Evolutionary conservation across 1,139 yeast genomes (phyloP).

Genomic region (Sugiyamaella paludigena): DNA sequence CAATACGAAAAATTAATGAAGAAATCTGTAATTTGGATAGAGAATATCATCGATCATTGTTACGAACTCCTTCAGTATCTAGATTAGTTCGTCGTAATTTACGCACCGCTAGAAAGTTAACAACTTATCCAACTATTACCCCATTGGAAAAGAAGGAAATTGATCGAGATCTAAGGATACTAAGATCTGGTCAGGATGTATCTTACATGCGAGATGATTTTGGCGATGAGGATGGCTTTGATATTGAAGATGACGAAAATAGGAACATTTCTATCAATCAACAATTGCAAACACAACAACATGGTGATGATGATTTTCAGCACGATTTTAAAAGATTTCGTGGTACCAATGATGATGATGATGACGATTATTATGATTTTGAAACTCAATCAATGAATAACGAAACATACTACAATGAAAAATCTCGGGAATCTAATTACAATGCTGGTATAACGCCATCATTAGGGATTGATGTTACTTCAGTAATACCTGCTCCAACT

Average conservation of each 20-base stretch:
- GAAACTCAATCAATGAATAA: too few species aligned
- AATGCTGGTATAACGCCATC: too few species aligned
- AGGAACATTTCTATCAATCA: not conserved
- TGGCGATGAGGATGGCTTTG: slow-evolving; percentile 11
- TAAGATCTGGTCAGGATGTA: slow-evolving; percentile 18
- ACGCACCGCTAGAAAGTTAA: slow-evolving; percentile 16
- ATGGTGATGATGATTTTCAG: too few species aligned
- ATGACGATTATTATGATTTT: too few species aligned
- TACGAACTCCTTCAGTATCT: slow-evolving; percentile 11
- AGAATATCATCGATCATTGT: slow-evolving; percentile 24
- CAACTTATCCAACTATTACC: slow-evolving; percentile 17
- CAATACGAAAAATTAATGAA: slow-evolving; percentile 23
- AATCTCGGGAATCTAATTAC: too few species aligned
- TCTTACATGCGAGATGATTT: slow-evolving; percentile 1
- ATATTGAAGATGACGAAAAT: slow-evolving; percentile 10
- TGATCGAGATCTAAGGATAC: slow-evolving; percentile 22
- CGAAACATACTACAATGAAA: too few species aligned
- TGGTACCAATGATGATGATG: too few species aligned
- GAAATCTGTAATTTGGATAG: slow-evolving; percentile 26
- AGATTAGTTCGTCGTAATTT: slow-evolving; percentile 17
- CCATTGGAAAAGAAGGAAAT: slow-evolving; percentile 20
- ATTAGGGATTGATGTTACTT: not conserved
- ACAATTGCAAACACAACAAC: too few species aligned
- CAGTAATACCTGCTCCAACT: not conserved
- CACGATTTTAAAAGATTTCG: too few species aligned